These are phyloP conservation scores for Ophiosphaerella herpotricha DNA, from an alignment of 2,329 filamentous ascomycete species.

Conservation along the genomic window DNA sequence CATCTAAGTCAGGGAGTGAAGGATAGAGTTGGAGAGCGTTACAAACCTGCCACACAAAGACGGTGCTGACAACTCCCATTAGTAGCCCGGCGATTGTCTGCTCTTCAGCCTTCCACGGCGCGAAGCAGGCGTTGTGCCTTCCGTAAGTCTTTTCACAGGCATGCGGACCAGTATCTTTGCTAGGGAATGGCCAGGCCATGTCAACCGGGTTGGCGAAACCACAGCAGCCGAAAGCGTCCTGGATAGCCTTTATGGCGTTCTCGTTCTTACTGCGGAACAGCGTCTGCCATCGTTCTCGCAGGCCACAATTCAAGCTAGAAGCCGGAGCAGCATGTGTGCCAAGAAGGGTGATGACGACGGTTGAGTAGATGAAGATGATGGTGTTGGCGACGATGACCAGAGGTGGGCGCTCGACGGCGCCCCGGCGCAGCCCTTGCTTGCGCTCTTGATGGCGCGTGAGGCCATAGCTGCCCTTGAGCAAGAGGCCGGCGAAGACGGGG, in stretches of 20 bases:
- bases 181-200: conserved; percentile 66
- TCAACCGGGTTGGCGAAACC: conserved; percentile 64
- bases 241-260: conserved; percentile 61
- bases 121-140: conserved; percentile 55
- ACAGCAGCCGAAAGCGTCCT: conserved; percentile 70
- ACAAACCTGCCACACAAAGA: conserved; percentile 42
- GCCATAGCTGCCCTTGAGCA: conserved; percentile 47
- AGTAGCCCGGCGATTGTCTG: conserved; percentile 60
- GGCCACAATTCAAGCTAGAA: conserved; percentile 54
- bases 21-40: too few species aligned
- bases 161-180: conserved; percentile 32
- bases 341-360: conserved; percentile 52
- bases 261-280: conserved; percentile 60
- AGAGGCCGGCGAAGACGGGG: conserved; percentile 49
- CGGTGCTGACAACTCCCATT: conserved; percentile 53
- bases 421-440: conserved; percentile 32
- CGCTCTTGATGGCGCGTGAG: conserved; percentile 40
- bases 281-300: conserved; percentile 62
- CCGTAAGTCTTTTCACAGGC: conserved; percentile 56
- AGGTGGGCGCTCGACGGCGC: conserved; percentile 40
- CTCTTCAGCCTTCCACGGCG: conserved; percentile 62
- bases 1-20: background rate
- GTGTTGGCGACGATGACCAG: conserved; percentile 47
- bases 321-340: conserved; percentile 50
- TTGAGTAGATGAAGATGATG: conserved; percentile 47